Evolutionary conservation across 2,329 filamentous ascomycete genomes (phyloP), one percentile per base, ranked within the genome.

Genomic region (Aspergillus caelatus): DNA sequence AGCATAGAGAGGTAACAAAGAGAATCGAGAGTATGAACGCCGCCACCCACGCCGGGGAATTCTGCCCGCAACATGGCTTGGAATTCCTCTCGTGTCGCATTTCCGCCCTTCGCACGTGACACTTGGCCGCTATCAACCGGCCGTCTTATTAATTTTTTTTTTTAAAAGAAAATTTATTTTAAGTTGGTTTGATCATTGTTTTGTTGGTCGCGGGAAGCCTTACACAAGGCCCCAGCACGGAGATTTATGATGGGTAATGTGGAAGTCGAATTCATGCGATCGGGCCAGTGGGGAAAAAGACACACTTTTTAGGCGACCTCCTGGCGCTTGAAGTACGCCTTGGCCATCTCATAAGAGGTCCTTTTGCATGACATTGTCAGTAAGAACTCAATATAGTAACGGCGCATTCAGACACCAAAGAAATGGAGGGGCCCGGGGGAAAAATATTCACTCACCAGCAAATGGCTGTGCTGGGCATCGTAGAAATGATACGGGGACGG

Each of bases 381-480:
- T 59, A 30, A 62, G 28, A 12, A 7, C 12, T 6, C 19, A 21
- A 26, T 16, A 46, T 4, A 46, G 43, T 23, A 16, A 46, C 10
- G 10, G 9, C 4, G n/a, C n/a, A 30, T 36, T 36, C 14, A 16
- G 14, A 26, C 26, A 26, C 26, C 26, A 26, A 26, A 5, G 26
- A 26, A 26, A 4, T 3, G 26, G 26, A 26, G 26, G 26, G 26
- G 26, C 26, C 26, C 2, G 2, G 10, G 59, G n/a, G 28, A 34
- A 58, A n/a, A n/a, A 34, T 34, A 34, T 34, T 36, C 34, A 66
- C 84, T 74, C 77, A 95, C 95, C 95, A 99, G 85, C 95, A 99
- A 75, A 99, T 99, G n/a, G 95, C 95, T 39, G 95, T 99, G 81
- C 94, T 97, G 23, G 95, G 95, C 91, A 98, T 98, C 1, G 95